phyloP scores from a whole-genome alignment of 2,329 filamentous ascomycete species.

The Pestalotiopsis fici region DNA sequence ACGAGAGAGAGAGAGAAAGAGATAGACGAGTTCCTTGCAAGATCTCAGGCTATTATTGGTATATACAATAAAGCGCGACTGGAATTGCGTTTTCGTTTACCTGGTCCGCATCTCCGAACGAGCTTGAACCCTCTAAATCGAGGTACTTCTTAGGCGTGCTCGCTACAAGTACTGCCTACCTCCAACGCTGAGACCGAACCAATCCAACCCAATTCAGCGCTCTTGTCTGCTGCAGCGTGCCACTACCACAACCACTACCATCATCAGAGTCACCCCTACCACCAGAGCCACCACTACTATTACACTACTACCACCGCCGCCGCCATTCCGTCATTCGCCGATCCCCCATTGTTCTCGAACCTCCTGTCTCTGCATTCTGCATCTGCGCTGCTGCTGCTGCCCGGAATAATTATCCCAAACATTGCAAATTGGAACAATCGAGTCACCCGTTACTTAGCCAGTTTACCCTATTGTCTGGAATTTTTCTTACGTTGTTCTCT shows the following conservation, averaged over 20 bases:
- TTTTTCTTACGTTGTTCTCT: neutral
- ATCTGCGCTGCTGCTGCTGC: neutral
- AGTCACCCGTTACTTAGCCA: neutral
- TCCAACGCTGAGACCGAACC: neutral
- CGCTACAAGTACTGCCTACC: neutral
- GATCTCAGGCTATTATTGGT: too few relatives aligned
- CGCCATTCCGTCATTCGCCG: constrained; percentile 1
- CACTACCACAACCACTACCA: neutral
- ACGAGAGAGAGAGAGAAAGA: neutral
- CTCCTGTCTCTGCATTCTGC: neutral
- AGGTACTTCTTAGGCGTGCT: neutral
- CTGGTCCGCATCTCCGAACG: too few relatives aligned
- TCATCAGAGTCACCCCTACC: too few relatives aligned
- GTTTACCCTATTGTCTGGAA: neutral
- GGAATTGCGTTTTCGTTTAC: too few relatives aligned
- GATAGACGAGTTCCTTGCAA: neutral
- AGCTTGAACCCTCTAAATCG: neutral
- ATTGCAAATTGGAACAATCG: neutral
- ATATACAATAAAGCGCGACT: too few relatives aligned
- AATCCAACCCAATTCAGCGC: neutral
- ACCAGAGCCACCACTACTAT: neutral
- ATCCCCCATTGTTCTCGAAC: constrained; percentile 2
- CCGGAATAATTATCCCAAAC: neutral
- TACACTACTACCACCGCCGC: neutral
- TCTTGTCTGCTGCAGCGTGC: neutral